Conservation (phyloP, 2,329 filamentous ascomycete genomes). For the Talaromyces atroroseus region DNA sequence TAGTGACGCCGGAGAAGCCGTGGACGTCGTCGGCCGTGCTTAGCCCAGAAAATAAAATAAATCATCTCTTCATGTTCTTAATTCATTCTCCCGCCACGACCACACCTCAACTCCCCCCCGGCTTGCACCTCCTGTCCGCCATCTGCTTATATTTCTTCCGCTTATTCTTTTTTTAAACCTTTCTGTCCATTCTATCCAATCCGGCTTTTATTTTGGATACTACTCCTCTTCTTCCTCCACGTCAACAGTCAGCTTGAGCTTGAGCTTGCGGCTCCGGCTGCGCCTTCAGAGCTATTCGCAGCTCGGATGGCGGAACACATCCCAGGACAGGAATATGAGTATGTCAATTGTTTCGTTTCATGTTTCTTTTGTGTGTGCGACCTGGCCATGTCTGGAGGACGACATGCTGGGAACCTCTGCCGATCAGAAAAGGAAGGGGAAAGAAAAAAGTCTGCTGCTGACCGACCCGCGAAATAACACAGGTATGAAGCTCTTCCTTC, state of each 20-base stretch:
- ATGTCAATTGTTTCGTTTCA: conserved; percentile 23
- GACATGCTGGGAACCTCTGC: too few relatives aligned
- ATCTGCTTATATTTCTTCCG: too few relatives aligned
- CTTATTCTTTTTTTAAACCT: too few relatives aligned
- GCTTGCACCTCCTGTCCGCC: too few relatives aligned
- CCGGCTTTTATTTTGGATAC: not conserved
- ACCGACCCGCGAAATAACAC: conserved; percentile 9
- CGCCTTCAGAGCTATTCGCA: conserved; percentile 21
- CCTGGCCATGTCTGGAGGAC: too few relatives aligned
- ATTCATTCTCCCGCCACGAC: too few relatives aligned
- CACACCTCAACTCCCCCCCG: too few relatives aligned
- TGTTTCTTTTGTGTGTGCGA: not conserved
- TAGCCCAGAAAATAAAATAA: too few relatives aligned
- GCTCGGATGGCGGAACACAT: conserved; percentile 41
- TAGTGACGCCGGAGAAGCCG: too few relatives aligned
- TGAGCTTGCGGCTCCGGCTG: conserved; percentile 28
- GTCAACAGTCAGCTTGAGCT: not conserved
- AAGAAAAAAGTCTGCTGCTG: conserved; percentile 6
- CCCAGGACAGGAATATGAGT: conserved; percentile 43
- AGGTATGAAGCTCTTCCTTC: conserved; percentile 90
- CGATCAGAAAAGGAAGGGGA: too few relatives aligned
- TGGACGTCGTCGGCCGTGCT: too few relatives aligned
- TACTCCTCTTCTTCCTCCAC: not conserved
- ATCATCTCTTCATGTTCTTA: too few relatives aligned
- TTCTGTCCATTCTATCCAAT: not conserved